Conservation (phyloP, 805 yeast genomes). For the Candida maris region DNA sequence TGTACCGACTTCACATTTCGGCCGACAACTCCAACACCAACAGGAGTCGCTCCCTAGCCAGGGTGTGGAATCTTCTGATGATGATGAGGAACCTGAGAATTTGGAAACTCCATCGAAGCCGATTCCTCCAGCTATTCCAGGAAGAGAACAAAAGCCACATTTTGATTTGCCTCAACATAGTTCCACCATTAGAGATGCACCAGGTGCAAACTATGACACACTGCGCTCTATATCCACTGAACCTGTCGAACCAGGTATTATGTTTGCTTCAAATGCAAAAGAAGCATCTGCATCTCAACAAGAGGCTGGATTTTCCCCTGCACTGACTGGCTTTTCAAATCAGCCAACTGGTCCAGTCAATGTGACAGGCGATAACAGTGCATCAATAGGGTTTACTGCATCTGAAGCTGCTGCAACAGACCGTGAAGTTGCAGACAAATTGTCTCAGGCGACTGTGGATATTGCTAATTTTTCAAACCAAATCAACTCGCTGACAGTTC, state of each 20-base stretch:
- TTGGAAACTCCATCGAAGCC: constrained; percentile 23
- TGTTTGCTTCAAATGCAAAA: background rate
- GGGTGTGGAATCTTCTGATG: constrained; percentile 30
- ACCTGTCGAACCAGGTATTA: background rate
- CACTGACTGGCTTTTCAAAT: constrained; percentile 7
- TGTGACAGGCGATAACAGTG: constrained; percentile 3
- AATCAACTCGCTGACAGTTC: constrained; percentile 70
- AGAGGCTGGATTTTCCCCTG: constrained; percentile 2
- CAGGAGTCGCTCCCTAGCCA: constrained; percentile 20
- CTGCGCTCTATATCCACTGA: constrained; percentile 25
- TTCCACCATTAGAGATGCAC: constrained; percentile 7
- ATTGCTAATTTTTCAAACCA: constrained; percentile 85
- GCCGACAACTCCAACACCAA: constrained; percentile 57
- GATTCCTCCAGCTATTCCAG: constrained; percentile 33
- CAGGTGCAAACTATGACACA: constrained; percentile 45
- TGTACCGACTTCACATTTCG: constrained; percentile 82
- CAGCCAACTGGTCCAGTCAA: constrained; percentile 17
- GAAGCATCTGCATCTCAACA: constrained; percentile 2
- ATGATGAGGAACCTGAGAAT: constrained; percentile 36
- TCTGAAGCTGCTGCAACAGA: constrained; percentile 41
- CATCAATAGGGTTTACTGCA: constrained; percentile 3
- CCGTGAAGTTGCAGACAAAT: constrained; percentile 59
- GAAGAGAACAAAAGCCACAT: constrained; percentile 33
- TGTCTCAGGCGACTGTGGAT: constrained; percentile 78
- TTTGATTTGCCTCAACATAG: constrained; percentile 23